These are phyloP conservation scores for Cyclotella kingstonii DNA, from an alignment of 108 stramenopile species.

Conservation along the genomic window DNA sequence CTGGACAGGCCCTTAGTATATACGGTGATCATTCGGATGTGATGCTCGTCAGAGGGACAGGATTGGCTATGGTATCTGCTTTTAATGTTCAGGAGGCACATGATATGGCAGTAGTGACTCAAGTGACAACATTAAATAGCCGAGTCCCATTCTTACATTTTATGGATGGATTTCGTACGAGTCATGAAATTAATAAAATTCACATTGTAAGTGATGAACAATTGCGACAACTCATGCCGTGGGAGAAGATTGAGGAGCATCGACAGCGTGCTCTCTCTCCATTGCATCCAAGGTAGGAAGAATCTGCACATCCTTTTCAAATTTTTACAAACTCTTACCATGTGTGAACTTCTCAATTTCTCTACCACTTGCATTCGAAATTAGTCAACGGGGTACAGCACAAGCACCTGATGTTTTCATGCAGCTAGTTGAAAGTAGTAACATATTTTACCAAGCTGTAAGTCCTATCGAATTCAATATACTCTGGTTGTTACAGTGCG, in stretches of 20 bases:
- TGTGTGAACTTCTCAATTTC: slow-evolving; percentile 1
- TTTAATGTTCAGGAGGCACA: slow-evolving; percentile 67
- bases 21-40: slow-evolving; percentile 68
- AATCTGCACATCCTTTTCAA: not conserved
- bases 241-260: slow-evolving; percentile 61
- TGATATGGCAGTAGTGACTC: slow-evolving; percentile 61
- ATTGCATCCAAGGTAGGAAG: slow-evolving; percentile 60
- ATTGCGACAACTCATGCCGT: slow-evolving; percentile 52
- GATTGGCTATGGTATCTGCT: slow-evolving; percentile 56
- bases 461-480: too few species aligned
- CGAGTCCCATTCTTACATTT: slow-evolving; percentile 65
- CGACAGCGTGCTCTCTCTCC: slow-evolving; percentile 60
- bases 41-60: slow-evolving; percentile 60
- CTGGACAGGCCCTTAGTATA: slow-evolving; percentile 60
- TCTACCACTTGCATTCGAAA: not conserved
- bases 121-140: slow-evolving; percentile 56
- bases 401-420: slow-evolving; percentile 69
- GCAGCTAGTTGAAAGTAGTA: slow-evolving; percentile 64
- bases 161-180: slow-evolving; percentile 67
- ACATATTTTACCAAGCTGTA: slow-evolving; percentile 48
- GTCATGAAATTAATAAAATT: slow-evolving; percentile 66
- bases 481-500: too few species aligned
- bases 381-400: slow-evolving; percentile 62
- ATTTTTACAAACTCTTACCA: not conserved
- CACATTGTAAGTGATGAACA: slow-evolving; percentile 49